Base-by-base conservation (phyloP, 2,329 filamentous ascomycete species). In the Penicillium sp. region DNA sequence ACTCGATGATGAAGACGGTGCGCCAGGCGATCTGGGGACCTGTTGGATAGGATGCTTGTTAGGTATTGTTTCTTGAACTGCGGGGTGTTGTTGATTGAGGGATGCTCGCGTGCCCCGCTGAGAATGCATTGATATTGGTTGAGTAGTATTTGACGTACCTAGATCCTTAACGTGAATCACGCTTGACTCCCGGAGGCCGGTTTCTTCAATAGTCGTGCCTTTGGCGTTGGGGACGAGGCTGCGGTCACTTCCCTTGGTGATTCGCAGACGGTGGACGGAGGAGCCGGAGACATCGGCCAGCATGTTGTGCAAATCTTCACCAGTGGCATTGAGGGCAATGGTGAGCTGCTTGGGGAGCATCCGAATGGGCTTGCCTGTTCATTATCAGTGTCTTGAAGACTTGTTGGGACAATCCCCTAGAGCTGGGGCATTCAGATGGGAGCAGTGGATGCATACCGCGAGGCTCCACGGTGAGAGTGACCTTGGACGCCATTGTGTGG, bases 1-100 rank as follows among this genome's bases (percentile, higher is more conserved):
- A 99, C 76, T 99, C 94, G 78, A 97, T 86, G 57, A 97, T 78
- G 80, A 93, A 99, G 72, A 97, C 93, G 54, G 90, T 94, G 59
- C 86, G 87, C 94, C 94, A 99, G 56, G 85, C 85, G 49, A 97
- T 88, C 74, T 99, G 94, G 42, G 87, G 84, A 13, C 94, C 91
- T 96, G n/a, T 40, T 46, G 27, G 58, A 21, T 33, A n/a, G n/a
- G 15, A 10, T 29, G 41, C 32, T 26, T 15, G 55, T 72, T 56
- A 70, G 60, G 7, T 46, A 4, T n/a, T 20, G 15, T 29, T 34
- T 39, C 6, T 12, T 29, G 24, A 23, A 30, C 13, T 42, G 15
- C 21, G 15, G 30, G 27, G 27, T 34, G 26, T 9, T 18, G 30
- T n/a, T 4, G 8, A 12, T 4, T 33, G 37, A 18, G 41, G 36